Evolutionary conservation across 2,329 filamentous ascomycete genomes (phyloP).

Genomic region (Phoma sp.): DNA sequence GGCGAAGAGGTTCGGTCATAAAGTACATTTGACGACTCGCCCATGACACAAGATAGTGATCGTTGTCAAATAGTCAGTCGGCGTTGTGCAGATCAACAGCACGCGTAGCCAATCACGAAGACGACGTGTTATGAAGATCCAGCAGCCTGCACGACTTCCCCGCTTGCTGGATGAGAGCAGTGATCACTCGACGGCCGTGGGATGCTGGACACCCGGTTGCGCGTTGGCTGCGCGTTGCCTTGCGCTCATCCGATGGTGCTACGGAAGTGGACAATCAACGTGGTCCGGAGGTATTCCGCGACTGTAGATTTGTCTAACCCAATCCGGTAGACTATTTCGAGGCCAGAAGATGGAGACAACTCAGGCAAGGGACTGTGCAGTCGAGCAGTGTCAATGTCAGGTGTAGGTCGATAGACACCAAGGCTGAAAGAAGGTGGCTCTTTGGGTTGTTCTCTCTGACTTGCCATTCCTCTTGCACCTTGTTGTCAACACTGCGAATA

Average conservation of each 20-base stretch:
- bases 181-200: constrained; percentile 22
- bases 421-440: not conserved
- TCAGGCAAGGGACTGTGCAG: not conserved
- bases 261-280: constrained; percentile 23
- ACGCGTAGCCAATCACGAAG: constrained; percentile 8
- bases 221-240: constrained; percentile 5
- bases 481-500: not conserved
- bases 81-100: constrained; percentile 12
- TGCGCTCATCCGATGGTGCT: constrained; percentile 38
- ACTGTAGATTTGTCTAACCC: constrained; percentile 13
- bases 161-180: constrained; percentile 11
- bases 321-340: constrained; percentile 18
- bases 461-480: not conserved
- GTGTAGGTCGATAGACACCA: not conserved
- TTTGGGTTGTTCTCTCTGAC: not conserved
- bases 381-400: not conserved
- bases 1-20: constrained; percentile 6
- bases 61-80: constrained; percentile 8
- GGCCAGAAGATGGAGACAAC: not conserved
- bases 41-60: constrained; percentile 1
- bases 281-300: constrained; percentile 26
- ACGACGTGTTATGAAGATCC: not conserved
- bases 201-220: constrained; percentile 16
- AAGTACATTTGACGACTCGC: constrained; percentile 6
- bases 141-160: constrained; percentile 7